A percentile compares a stretch with the other conserved stretches of the same genome.
Evolutionary conservation across 2,329 filamentous ascomycete genomes (phyloP).

Genomic region (Periconia macrospinosa): DNA sequence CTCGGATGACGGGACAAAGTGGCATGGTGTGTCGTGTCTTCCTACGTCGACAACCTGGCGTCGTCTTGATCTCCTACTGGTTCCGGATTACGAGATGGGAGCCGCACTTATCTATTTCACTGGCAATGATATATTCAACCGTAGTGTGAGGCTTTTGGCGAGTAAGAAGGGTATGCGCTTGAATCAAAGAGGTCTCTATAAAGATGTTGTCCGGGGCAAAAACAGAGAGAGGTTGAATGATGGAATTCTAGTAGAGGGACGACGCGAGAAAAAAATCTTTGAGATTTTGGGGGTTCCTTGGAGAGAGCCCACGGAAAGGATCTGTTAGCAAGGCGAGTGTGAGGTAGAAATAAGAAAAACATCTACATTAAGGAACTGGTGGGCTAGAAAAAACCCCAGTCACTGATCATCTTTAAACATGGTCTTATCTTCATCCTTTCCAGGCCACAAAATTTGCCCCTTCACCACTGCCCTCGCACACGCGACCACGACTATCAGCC

Average conservation of each 20-base stretch:
- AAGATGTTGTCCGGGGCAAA: slow-evolving; percentile 65
- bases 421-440: slow-evolving; percentile 42
- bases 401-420: slow-evolving; percentile 16
- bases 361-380: not conserved
- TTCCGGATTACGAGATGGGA: slow-evolving; percentile 77
- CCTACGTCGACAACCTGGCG: slow-evolving; percentile 67
- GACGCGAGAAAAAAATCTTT: slow-evolving; percentile 79
- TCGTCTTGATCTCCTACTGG: slow-evolving; percentile 81
- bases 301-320: slow-evolving; percentile 57
- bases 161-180: slow-evolving; percentile 79
- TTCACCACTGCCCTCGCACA: slow-evolving; percentile 55
- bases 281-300: slow-evolving; percentile 80
- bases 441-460: slow-evolving; percentile 59
- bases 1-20: slow-evolving; percentile 68
- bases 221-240: slow-evolving; percentile 64
- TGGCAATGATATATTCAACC: slow-evolving; percentile 92
- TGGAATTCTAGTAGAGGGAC: slow-evolving; percentile 72
- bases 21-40: slow-evolving; percentile 82
- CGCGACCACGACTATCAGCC: slow-evolving; percentile 55
- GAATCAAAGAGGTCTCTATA: slow-evolving; percentile 81
- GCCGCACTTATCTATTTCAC: slow-evolving; percentile 94
- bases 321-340: slow-evolving; percentile 20
- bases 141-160: slow-evolving; percentile 79
- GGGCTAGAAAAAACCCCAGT: not conserved
- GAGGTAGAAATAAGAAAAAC: too few species aligned